Evolutionary conservation across 1,139 yeast species (phyloP), one percentile per base, ranked within the genome.

Genomic region (Taphrina communis): DNA sequence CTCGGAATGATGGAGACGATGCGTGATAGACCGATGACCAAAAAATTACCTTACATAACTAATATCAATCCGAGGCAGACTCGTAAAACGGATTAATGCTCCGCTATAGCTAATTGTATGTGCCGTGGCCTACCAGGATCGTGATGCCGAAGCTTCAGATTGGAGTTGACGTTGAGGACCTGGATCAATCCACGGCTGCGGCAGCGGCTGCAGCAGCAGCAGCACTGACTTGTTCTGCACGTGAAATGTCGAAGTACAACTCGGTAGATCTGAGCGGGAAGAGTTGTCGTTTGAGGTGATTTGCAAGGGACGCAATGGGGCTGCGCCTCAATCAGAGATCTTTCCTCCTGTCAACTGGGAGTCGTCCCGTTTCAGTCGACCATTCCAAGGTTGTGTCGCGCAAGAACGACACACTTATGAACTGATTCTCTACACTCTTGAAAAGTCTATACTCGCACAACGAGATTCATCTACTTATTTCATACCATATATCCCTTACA

Each of bases 271-370:
- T 25, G 31, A 25, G 31, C 48, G 48, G 48, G 48, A 44, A 12
- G 19, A n/a, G 19, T 44, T 44, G 19, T 25, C 48, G n/a, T 8
- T 14, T 44, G 12, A n/a, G 19, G 48, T 12, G 19, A 44, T 12
- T 44, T 44, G 48, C 8, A 14, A 44, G 48, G 48, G 8, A 44
- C 48, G 12, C 31, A 25, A 25, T 11, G 1, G 48, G 8, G 48
- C 48, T 44, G 19, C 12, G 48, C 48, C 48, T 44, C 48, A 44
- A 44, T 44, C 48, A 44, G 19, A 44, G 48, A n/a, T 14, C 19
- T n/a, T 44, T n/a, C 48, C 48, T 12, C 48, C 48, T 44, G 48
- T 44, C 48, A 44, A 14, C 48, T 44, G 17, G 12, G 17, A 6
- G n/a, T 12, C 9, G 11, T 44, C 48, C 48, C 48, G 48, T 44